Conservation (phyloP, 768 basidiomycete genomes). For the Boletus sp. region DNA sequence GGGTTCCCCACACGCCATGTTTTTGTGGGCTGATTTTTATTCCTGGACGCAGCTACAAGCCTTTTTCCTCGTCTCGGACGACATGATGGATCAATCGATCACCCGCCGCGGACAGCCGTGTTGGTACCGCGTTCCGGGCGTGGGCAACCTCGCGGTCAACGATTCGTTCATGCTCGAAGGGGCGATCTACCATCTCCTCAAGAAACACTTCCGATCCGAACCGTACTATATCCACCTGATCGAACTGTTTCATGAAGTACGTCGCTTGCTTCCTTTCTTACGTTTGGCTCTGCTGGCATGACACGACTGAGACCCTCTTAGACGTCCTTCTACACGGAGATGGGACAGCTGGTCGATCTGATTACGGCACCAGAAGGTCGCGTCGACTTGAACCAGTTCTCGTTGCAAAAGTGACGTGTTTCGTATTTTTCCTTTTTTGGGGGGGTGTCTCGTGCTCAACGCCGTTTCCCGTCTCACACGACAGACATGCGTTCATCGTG, state of each 20-base stretch:
- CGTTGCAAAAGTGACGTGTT: slow-evolving; percentile 54
- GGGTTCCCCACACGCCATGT: no score
- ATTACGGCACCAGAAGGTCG: slow-evolving; percentile 91
- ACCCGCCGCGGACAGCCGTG: slow-evolving; percentile 94
- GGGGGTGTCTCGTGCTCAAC: no score
- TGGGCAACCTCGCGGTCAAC: slow-evolving; percentile 86
- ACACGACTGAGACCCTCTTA: no score
- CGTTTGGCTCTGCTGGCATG: no score
- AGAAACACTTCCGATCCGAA: slow-evolving; percentile 77
- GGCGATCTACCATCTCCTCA: slow-evolving; percentile 88
- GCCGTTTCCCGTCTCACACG: no score
- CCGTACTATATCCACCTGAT: slow-evolving; percentile 85
- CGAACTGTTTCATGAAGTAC: slow-evolving; percentile 85
- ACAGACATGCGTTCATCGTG: no score
- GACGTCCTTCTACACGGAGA: slow-evolving; percentile 86
- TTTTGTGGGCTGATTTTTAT: no score
- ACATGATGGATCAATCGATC: slow-evolving; percentile 95
- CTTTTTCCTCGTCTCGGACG: slow-evolving; percentile 88
- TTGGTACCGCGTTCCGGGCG: slow-evolving; percentile 72
- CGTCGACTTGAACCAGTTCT: slow-evolving; percentile 87
- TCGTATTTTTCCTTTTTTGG: no score
- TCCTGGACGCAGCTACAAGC: slow-evolving; percentile 90
- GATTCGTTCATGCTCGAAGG: slow-evolving; percentile 95
- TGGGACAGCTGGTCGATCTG: slow-evolving; percentile 94
- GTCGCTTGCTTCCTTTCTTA: no score